A percentile compares a stretch with the other conserved stretches of the same genome.
Conservation (phyloP, 371 early-diverging fungal species). For the Apophysomyces trapeziformis region DNA sequence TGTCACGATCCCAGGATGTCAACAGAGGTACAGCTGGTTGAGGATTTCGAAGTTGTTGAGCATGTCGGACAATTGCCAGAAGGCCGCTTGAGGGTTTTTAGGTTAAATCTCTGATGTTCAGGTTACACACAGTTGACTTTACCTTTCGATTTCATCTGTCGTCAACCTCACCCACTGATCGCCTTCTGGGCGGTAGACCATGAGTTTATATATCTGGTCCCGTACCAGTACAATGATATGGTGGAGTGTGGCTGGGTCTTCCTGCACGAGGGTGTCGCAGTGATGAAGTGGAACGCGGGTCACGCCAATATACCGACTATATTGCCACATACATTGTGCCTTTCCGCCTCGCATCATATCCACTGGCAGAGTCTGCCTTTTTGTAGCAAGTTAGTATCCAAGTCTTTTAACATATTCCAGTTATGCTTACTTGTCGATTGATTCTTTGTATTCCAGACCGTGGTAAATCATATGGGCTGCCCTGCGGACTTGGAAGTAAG, state of each 20-base stretch:
- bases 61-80: slow-evolving; percentile 46
- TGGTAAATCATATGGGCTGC: slow-evolving; percentile 82
- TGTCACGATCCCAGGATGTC: slow-evolving; percentile 87
- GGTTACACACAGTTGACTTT: slow-evolving; percentile 18
- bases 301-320: slow-evolving; percentile 74
- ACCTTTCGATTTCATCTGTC: slow-evolving; percentile 78
- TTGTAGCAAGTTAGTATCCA: neutral
- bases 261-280: slow-evolving; percentile 63
- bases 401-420: neutral
- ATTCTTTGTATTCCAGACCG: slow-evolving; percentile 74
- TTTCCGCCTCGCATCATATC: slow-evolving; percentile 57
- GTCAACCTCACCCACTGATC: slow-evolving; percentile 53
- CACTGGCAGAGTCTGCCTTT: slow-evolving; percentile 53
- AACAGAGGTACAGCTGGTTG: slow-evolving; percentile 74
- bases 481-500: slow-evolving; percentile 81
- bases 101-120: neutral
- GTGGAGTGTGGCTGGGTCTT: slow-evolving; percentile 51
- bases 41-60: slow-evolving; percentile 31
- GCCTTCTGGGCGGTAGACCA: slow-evolving; percentile 55
- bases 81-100: slow-evolving; percentile 24
- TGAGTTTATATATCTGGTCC: slow-evolving; percentile 81
- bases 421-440: slow-evolving; percentile 58
- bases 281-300: slow-evolving; percentile 80
- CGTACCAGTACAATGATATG: slow-evolving; percentile 77
- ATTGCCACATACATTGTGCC: slow-evolving; percentile 87